Evolutionary conservation across 139 green algal genomes (phyloP), one percentile per base, ranked within the genome.

Genomic region (Ettlia oleoabundans): DNA sequence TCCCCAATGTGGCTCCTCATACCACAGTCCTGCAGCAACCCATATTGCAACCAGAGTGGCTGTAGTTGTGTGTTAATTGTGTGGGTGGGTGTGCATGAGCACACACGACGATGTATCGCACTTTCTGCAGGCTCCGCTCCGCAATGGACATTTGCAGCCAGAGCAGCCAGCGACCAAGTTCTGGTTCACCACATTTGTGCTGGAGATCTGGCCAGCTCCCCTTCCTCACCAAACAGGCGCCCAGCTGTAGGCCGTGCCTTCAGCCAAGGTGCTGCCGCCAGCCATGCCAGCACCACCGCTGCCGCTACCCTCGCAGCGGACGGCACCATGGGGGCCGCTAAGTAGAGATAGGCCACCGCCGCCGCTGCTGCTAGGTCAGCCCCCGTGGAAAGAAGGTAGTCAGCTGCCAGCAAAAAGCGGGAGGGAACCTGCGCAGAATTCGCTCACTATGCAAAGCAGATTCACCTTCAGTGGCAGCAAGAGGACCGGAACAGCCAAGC

Each of bases 11-110:
- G 43, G 35, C 78, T 83, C 78, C 47, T 83, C 78, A 5, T 83
- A 83, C 47, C 67, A 83, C 33, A 83, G 47, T 22, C 66, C 77
- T 83, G 77, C 41, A 40, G 13, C n/a, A n/a, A n/a, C n/a, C n/a
- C n/a, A n/a, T n/a, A n/a, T n/a, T n/a, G n/a, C n/a, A n/a, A n/a
- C n/a, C n/a, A n/a, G n/a, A n/a, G n/a, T n/a, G n/a, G n/a, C n/a
- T n/a, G n/a, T n/a, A n/a, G 42, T n/a, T 37, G n/a, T 33, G 58
- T 15, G 58, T 7, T 67, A 21, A 10, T 67, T 67, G 58, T 32
- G 18, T 33, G 58, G 24, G 15, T 58, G 47, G 13, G 15, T 58
- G 47, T 58, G 47, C 47, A n/a, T n/a, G n/a, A n/a, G n/a, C n/a
- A n/a, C n/a, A n/a, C n/a, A n/a, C n/a, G n/a, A n/a, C n/a, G n/a